Conservation (phyloP, 139 green algal genomes). For the Trebouxia sp. region DNA sequence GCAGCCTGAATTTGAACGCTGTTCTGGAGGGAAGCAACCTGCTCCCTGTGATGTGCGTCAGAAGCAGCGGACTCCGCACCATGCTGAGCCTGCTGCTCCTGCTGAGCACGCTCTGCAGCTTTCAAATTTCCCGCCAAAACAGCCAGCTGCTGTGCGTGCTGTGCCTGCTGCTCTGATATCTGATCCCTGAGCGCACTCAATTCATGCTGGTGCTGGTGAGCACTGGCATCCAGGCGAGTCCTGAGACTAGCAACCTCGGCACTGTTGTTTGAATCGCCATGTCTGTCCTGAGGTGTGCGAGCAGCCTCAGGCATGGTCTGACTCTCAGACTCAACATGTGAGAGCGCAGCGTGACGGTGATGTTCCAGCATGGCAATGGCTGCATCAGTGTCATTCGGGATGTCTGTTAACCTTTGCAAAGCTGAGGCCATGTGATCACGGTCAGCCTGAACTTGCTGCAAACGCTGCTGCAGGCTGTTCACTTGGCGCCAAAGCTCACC, state of each 20-base stretch:
- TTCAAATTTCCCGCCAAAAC: background rate
- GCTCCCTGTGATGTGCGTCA: background rate
- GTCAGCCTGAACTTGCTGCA: constrained; percentile 7
- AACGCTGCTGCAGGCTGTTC: background rate
- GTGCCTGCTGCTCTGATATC: background rate
- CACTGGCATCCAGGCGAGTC: background rate
- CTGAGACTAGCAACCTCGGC: background rate
- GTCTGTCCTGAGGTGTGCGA: background rate
- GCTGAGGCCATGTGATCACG: constrained; percentile 9
- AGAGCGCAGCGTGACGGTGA: background rate
- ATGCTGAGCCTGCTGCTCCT: constrained; percentile 6
- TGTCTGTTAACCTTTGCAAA: background rate
- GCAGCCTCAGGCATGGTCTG: background rate
- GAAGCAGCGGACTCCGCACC: background rate
- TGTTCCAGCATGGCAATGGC: constrained; percentile 13
- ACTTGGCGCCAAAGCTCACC: constrained; percentile 10
- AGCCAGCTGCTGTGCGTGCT: background rate
- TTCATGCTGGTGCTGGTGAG: background rate
- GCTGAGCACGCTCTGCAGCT: background rate
- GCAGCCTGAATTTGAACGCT: background rate
- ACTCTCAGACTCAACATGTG: no score
- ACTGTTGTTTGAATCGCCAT: background rate
- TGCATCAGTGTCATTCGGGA: constrained; percentile 13
- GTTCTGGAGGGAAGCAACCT: background rate
- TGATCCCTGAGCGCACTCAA: background rate